These are phyloP conservation scores for Penicillium coffeae DNA, from an alignment of 495 filamentous ascomycete species.

Conservation along the genomic window DNA sequence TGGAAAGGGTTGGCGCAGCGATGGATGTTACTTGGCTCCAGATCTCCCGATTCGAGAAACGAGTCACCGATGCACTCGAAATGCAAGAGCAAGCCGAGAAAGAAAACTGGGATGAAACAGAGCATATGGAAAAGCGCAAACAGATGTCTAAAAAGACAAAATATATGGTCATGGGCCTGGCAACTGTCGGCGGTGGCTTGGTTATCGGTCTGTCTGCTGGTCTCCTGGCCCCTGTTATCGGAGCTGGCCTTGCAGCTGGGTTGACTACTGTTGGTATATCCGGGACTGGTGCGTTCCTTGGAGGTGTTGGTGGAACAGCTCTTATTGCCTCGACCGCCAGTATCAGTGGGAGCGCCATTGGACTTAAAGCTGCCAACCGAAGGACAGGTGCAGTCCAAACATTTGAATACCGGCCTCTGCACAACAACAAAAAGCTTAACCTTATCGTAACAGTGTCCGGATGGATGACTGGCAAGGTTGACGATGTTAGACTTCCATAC, in stretches of 20 bases:
- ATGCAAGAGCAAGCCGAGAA: conserved; percentile 92
- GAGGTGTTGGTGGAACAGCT: conserved; percentile 87
- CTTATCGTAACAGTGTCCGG: conserved; percentile 93
- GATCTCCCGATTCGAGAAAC: conserved; percentile 95
- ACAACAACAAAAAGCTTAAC: conserved; percentile 97
- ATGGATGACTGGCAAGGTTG: conserved; percentile 98
- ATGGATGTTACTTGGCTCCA: conserved; percentile 86
- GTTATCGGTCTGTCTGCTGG: conserved; percentile 96
- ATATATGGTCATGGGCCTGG: conserved; percentile 93
- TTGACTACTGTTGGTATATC: conserved; percentile 92
- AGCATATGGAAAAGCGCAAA: conserved; percentile 84
- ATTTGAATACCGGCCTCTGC: conserved; percentile 92
- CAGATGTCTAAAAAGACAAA: conserved; percentile 76
- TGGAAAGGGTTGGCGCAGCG: conserved; percentile 77
- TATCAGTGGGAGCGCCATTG: conserved; percentile 81
- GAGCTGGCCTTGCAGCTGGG: conserved; percentile 88
- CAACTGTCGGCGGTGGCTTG: conserved; percentile 90
- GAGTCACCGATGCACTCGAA: conserved; percentile 92
- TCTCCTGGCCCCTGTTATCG: conserved; percentile 88
- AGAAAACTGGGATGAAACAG: conserved; percentile 96
- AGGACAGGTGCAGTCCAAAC: conserved; percentile 88
- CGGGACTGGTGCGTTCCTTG: conserved; percentile 84
- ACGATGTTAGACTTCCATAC: conserved; percentile 92
- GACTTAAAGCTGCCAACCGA: conserved; percentile 75
- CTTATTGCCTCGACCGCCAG: conserved; percentile 88